Evolutionary conservation across 2,329 filamentous ascomycete species (phyloP), one percentile per base, ranked within the genome.

Genomic region (Fusarium sp.): DNA sequence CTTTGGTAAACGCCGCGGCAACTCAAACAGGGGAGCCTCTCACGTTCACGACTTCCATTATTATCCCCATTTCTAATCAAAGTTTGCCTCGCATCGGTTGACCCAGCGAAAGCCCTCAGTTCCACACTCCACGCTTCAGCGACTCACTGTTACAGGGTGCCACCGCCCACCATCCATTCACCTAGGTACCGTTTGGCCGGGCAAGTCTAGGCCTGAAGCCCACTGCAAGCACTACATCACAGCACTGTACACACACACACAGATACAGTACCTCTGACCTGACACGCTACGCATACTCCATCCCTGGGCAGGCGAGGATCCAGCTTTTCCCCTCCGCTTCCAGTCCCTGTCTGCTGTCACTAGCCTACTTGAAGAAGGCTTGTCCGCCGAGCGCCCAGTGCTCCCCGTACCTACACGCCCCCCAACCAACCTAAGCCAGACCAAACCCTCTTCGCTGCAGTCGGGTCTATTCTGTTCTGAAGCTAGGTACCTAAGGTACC

Each of bases 91-190:
- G 65, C 64, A 76, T 74, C 66, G 72, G 72, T 77, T 75, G 73
- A 77, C 72, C 75, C 75, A 77, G 75, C 66, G 71, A 74, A 77
- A 74, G 67, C 75, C 74, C 63, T 74, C 63, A 68, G 76, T 77
- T 77, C 76, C 76, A 78, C 76, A 74, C 63, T 63, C 71, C 56
- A 58, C 42, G 49, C 52, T 39, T 44, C 59, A 55, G 65, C 70
- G 66, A 73, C 70, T 73, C 60, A 72, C 72, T 69, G 49, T 67
- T 56, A 57, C 57, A 60, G 63, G 59, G 63, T 68, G 51, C 58
- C 67, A 54, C 60, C 47, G 45, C 52, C 58, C 48, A 39, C 58
- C 39, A 56, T 61, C 48, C 58, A 61, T 61, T 56, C 35, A 44
- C 14, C 44, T 45, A 54, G 42, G 38, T 62, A 41, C 51, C 52